Base-by-base conservation (phyloP, 495 filamentous ascomycete species). In the Penicillium ochrochloron region DNA sequence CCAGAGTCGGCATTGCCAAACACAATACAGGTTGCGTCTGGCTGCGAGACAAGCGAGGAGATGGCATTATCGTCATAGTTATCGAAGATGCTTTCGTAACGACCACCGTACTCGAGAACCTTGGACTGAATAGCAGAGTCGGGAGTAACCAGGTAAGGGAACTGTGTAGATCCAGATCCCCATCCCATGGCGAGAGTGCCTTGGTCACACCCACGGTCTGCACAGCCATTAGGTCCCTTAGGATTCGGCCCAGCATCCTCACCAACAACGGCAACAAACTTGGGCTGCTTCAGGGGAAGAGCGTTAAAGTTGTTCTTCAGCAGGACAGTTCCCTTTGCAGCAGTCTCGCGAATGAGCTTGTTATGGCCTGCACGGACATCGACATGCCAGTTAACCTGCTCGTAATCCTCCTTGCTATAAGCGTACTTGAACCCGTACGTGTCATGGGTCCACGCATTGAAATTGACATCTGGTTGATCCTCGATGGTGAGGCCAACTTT, bases 1-100 rank as follows among this genome's bases (percentile, higher is more conserved):
- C 58, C 58, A 2, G 42, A 51, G 15, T 60, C 58, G n/a, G 58
- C 58, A n/a, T 60, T 60, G 0, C 29, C 58, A 60, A 60, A 60
- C 8, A 60, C 58, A 10, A 60, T 50, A 17, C 42, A 58, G 39
- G 56, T 58, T 19, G 56, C 56, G 14, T 58, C 56, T 27, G 56
- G 56, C 56, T 58, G 56, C 23, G 56, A 58, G 35, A 58, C 56
- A 25, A 58, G 56, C 9, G 56, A 15, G 21, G 56, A 58, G 37
- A 58, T 58, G 29, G 56, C 56, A 21, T 33, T 35, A 6, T 12
- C 11, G 56, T 58, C 56, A 27, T 52, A 60, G 33, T 60, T 51
- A 10, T 60, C 44, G 15, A 51, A 39, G 8, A 60, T 52, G 46
- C 42, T 51, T 27, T 60, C 42, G 29, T 51, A 60, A 8, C 42